Evolutionary conservation across 805 yeast genomes (phyloP).

Genomic region (Pichia deserticola): DNA sequence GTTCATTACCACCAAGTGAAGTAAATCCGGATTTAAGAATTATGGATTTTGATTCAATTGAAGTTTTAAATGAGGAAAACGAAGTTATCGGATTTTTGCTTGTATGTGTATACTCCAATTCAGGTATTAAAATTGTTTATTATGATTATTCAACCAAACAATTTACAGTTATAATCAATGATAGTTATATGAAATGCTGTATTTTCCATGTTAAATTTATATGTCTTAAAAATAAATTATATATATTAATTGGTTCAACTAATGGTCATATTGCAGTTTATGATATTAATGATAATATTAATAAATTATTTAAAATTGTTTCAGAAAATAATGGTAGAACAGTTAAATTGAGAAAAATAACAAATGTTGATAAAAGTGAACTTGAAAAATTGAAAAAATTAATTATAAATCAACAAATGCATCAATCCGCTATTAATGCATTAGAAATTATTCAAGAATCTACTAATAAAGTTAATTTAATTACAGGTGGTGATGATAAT

Average conservation of each 20-base stretch:
- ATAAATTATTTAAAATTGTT: slow-evolving; percentile 8
- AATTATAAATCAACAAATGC: slow-evolving; percentile 45
- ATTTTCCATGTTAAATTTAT: slow-evolving; percentile 54
- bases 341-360: not conserved
- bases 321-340: not conserved
- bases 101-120: slow-evolving; percentile 78
- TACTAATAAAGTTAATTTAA: slow-evolving; percentile 25
- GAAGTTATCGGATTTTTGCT: slow-evolving; percentile 39
- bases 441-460: slow-evolving; percentile 27
- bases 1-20: slow-evolving; percentile 46
- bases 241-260: slow-evolving; percentile 59
- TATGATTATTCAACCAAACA: slow-evolving; percentile 31
- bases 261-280: slow-evolving; percentile 74
- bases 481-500: slow-evolving; percentile 94
- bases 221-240: slow-evolving; percentile 19
- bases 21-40: slow-evolving; percentile 77
- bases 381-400: slow-evolving; percentile 15
- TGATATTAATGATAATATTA: slow-evolving; percentile 33
- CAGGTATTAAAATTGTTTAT: slow-evolving; percentile 60
- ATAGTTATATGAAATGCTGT: slow-evolving; percentile 68
- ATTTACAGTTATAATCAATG: slow-evolving; percentile 40
- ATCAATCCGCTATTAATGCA: slow-evolving; percentile 80
- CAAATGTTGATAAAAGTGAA: not conserved
- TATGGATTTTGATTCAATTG: slow-evolving; percentile 68
- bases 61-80: slow-evolving; percentile 23